Conservation (phyloP, 2,329 filamentous ascomycete species). For the Nannizziopsis arthrosporioides region DNA sequence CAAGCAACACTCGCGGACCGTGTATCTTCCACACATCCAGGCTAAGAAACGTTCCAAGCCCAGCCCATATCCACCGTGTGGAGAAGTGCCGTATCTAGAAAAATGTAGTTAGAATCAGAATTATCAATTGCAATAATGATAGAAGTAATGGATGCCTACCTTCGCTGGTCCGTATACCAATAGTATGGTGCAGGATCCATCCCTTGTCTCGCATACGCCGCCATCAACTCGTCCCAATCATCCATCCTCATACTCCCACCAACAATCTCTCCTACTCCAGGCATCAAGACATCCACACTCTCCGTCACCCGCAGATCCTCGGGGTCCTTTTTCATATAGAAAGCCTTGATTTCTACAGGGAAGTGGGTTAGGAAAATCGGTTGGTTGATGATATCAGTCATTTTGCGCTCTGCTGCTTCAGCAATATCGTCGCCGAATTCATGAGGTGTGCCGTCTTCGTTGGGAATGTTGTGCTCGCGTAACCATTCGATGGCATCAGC, state of each 20-base stretch:
- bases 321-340: conserved; percentile 92
- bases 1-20: conserved; percentile 47
- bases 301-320: conserved; percentile 76
- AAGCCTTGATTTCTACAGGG: conserved; percentile 93
- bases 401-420: conserved; percentile 87
- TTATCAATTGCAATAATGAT: background rate
- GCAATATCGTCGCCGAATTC: conserved; percentile 95
- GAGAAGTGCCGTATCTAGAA: conserved; percentile 70
- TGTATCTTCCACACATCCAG: conserved; percentile 56
- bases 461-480: conserved; percentile 74
- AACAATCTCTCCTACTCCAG: conserved; percentile 92
- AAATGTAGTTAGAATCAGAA: conserved; percentile 1
- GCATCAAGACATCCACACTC: conserved; percentile 79
- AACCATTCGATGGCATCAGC: conserved; percentile 91
- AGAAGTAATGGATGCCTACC: conserved; percentile 47
- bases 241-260: conserved; percentile 95
- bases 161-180: conserved; percentile 97
- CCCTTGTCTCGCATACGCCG: conserved; percentile 73
- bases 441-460: conserved; percentile 85
- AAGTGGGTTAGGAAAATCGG: conserved; percentile 97
- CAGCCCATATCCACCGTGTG: conserved; percentile 86
- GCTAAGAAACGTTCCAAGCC: conserved; percentile 73
- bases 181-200: conserved; percentile 82
- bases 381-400: conserved; percentile 93
- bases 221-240: conserved; percentile 77